Base-by-base conservation (phyloP, 2,329 filamentous ascomycete species). In the Myriosclerotinia curreyana region DNA sequence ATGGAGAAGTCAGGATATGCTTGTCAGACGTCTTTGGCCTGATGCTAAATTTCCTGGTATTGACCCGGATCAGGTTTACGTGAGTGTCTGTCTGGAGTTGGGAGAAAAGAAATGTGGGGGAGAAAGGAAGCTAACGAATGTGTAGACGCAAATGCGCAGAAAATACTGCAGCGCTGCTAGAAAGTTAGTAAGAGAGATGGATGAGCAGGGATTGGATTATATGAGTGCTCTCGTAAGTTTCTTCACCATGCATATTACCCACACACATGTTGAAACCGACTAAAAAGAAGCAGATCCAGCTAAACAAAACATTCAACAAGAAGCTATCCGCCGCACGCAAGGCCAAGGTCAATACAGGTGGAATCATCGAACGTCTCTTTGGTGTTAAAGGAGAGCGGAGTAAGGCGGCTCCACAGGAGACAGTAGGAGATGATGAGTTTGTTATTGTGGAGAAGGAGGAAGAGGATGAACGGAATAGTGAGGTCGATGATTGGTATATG, bases 11-110 rank as follows among this genome's bases (percentile, higher is more conserved):
- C 55, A 58, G 17, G 8, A 36, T 17, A 58, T 58, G 55, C 42
- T 58, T 36, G 55, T 58, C 15, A 48, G 42, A 36, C 55, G 55
- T 48, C 55, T 58, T n/a, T 58, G 55, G 55, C n/a, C 44, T 5
- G 8, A 36, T 25, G 28, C n/a, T 1, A 25, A 36, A 9, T 58
- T 58, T 8, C 55, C 28, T 1, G 55, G 55, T 1, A 7, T 48
- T 2, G 55, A 58, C 14, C 55, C 55, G 1, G 55, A 58, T 58
- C 20, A 22, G 2, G 3, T 48, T 11, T 58, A 58, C 12, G 55
- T 58, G 42, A 48, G 42, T 48, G 3, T 11, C 22, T 22, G 36
- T 5, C 1, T 1, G 0, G 31, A 14, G 12, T 31, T 31, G 28
- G 28, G 28, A 31, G 28, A 5, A 5, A 31, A 31, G 6, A 31